Percentiles rank a stretch among this genome's conserved stretches.
Evolutionary conservation across 139 green algal genomes (phyloP).

Genomic region (Closterium sp.): DNA sequence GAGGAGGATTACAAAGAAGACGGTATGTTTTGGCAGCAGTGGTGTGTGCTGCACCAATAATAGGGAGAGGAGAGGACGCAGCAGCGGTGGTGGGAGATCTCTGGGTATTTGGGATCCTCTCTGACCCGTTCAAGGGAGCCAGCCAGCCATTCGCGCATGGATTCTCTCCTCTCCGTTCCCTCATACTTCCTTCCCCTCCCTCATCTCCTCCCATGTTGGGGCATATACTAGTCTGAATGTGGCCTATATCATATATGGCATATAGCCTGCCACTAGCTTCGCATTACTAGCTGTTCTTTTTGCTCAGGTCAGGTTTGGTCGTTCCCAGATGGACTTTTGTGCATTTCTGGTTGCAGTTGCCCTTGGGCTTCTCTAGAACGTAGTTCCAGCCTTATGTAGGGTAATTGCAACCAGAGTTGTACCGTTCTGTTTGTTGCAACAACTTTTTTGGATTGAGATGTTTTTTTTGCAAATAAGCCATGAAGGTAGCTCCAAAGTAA

Average conservation of each 20-base stretch:
- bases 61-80: not conserved
- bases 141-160: not conserved
- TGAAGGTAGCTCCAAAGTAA: too few relatives aligned
- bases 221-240: too few relatives aligned
- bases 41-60: not conserved
- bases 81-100: not conserved
- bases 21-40: not conserved
- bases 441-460: not conserved
- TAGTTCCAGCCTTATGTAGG: not conserved
- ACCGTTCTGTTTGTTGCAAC: not conserved
- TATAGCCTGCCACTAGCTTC: too few relatives aligned
- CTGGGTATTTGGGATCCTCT: too few relatives aligned
- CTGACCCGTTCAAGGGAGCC: not conserved
- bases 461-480: not conserved
- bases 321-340: not conserved
- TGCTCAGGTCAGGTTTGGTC: not conserved
- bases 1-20: not conserved
- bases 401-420: not conserved
- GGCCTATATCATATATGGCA: too few relatives aligned
- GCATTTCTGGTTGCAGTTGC: not conserved
- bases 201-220: not conserved
- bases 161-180: not conserved
- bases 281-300: not conserved
- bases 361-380: not conserved
- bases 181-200: not conserved